These are phyloP conservation scores for Carex arenaria DNA, from an alignment of 202 grass and related monocot genomes.

Conservation along the genomic window DNA sequence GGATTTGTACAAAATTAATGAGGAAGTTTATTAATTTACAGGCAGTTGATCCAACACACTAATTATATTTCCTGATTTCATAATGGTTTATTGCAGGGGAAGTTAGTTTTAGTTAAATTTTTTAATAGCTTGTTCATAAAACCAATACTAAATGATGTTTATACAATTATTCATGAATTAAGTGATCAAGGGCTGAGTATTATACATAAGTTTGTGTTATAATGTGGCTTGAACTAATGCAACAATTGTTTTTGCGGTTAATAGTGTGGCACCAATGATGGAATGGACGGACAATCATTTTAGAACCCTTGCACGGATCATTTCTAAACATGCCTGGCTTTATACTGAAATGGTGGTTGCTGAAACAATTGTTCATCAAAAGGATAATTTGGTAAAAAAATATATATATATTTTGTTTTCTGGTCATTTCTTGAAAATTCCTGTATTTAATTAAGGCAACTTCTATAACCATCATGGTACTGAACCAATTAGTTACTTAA, in stretches of 20 bases:
- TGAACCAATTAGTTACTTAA: not conserved
- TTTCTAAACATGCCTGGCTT: constrained; percentile 83
- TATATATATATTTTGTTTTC: not conserved
- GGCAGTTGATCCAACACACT: not conserved
- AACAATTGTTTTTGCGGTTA: not conserved
- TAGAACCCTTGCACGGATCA: constrained; percentile 75
- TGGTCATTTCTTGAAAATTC: not conserved
- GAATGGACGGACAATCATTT: constrained; percentile 98
- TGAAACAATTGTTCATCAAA: constrained; percentile 89
- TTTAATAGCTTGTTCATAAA: not conserved
- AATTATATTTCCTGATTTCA: not conserved
- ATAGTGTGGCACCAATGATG: constrained; percentile 96
- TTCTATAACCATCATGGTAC: not conserved
- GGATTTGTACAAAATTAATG: not conserved
- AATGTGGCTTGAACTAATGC: not conserved
- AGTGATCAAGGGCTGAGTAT: not conserved
- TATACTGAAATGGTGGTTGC: constrained; percentile 99
- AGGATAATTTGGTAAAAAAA: constrained; percentile 62
- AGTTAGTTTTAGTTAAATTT: not conserved
- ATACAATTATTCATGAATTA: not conserved
- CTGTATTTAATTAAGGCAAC: not conserved
- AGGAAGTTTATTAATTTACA: not conserved
- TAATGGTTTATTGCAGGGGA: not conserved
- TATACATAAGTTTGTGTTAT: not conserved
- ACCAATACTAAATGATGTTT: not conserved